phyloP scores from a whole-genome alignment of 2,329 filamentous ascomycete species.

The Colletotrichum sojae region DNA sequence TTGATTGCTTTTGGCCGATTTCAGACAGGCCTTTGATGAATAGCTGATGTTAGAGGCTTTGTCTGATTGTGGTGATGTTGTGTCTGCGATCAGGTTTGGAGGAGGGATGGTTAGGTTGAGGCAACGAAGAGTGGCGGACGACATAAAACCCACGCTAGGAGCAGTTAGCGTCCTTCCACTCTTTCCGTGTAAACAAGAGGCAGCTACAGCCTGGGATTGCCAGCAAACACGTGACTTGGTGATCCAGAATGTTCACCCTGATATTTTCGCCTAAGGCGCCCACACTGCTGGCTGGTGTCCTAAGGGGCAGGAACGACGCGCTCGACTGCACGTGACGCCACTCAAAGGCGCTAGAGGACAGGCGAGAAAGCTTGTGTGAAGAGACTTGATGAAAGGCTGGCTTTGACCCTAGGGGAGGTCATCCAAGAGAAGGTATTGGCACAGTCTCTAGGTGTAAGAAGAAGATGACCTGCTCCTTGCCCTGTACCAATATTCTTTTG shows the following conservation, averaged over 20 bases:
- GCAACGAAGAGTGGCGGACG: not conserved
- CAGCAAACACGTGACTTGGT: conserved; percentile 28
- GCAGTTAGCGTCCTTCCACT: conserved; percentile 12
- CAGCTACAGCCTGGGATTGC: not conserved
- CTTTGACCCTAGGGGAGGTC: too few species aligned
- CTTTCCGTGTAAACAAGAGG: not conserved
- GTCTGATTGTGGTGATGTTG: conserved; percentile 6
- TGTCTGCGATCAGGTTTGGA: conserved; percentile 15
- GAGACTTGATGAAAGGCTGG: not conserved
- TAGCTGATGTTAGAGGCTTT: not conserved
- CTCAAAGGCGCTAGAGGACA: not conserved
- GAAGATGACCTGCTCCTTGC: too few species aligned
- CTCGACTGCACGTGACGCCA: not conserved
- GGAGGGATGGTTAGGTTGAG: not conserved
- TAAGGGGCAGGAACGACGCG: not conserved
- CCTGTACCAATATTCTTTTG: too few species aligned
- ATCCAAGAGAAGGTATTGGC: too few species aligned
- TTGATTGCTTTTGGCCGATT: not conserved
- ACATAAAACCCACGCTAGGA: not conserved
- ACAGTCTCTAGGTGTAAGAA: too few species aligned
- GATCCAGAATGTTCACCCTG: conserved; percentile 12
- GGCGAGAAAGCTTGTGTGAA: not conserved
- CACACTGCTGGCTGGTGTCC: not conserved
- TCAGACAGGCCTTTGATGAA: not conserved
- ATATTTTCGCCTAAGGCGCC: conserved; percentile 24